These are phyloP conservation scores for Vitis hybrid DNA, from an alignment of 177 flowering plant genomes.

Conservation along the genomic window DNA sequence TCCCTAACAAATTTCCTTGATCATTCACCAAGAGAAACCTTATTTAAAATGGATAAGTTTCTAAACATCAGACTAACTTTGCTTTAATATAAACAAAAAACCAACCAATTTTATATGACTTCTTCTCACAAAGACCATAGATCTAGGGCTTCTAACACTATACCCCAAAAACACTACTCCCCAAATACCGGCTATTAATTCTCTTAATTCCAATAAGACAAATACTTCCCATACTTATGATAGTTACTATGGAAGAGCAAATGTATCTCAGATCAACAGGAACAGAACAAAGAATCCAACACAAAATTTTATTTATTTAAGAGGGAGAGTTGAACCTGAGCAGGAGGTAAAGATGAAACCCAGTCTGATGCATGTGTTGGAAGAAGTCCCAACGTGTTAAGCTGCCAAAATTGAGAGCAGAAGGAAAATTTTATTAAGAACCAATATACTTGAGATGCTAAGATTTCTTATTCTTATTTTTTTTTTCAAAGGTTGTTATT, in stretches of 20 bases:
- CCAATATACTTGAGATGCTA: background rate
- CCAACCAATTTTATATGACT: too few relatives aligned
- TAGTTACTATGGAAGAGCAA: background rate
- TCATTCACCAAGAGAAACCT: too few relatives aligned
- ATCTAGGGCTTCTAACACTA: too few relatives aligned
- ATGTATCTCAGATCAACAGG: background rate
- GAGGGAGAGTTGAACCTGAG: constrained; percentile 52
- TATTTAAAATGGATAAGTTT: too few relatives aligned
- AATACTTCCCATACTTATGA: background rate
- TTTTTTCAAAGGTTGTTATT: background rate
- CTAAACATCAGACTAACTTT: too few relatives aligned
- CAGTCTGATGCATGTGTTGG: constrained; percentile 98
- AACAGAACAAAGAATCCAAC: background rate
- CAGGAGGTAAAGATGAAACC: constrained; percentile 95
- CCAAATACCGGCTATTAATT: background rate
- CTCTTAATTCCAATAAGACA: background rate
- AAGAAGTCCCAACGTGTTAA: constrained; percentile 93
- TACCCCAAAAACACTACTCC: too few relatives aligned
- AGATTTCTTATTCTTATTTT: background rate
- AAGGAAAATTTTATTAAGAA: background rate
- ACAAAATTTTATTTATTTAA: background rate
- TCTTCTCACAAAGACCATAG: background rate
- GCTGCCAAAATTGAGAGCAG: constrained; percentile 46
- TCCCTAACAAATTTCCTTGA: too few relatives aligned
- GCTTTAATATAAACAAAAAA: too few relatives aligned